Conservation (phyloP, 1,139 yeast species). For the Scheffersomyces parashehatae region DNA sequence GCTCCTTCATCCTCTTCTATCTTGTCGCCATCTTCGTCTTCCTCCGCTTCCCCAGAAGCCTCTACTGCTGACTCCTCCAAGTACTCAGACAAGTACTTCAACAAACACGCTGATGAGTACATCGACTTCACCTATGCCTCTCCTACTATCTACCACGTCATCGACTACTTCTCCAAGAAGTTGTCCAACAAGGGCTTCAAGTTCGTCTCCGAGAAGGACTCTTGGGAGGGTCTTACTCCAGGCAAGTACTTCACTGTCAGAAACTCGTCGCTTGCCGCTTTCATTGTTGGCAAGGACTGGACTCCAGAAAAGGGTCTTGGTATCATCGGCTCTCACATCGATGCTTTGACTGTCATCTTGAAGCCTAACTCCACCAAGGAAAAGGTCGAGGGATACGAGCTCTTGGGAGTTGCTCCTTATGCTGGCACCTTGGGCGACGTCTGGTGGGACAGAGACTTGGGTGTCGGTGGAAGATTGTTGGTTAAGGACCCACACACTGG, state of each 20-base stretch:
- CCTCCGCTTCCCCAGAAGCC: background rate
- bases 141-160: constrained; percentile 67
- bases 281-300: constrained; percentile 60
- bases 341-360: constrained; percentile 56
- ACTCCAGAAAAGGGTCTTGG: constrained; percentile 56
- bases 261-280: constrained; percentile 56
- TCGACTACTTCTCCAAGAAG: constrained; percentile 40
- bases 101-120: constrained; percentile 47
- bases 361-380: constrained; percentile 55
- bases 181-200: constrained; percentile 53
- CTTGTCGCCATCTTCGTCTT: background rate
- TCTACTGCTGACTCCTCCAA: constrained; percentile 4
- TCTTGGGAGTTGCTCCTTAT: constrained; percentile 68
- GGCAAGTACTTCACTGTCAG: constrained; percentile 59
- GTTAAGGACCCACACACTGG: constrained; percentile 33
- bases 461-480: constrained; percentile 62
- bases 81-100: constrained; percentile 25
- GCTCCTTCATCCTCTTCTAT: background rate
- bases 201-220: constrained; percentile 51
- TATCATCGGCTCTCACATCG: constrained; percentile 60
- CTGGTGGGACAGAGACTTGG: constrained; percentile 71
- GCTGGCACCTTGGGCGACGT: constrained; percentile 55
- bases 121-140: constrained; percentile 57
- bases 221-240: constrained; percentile 41
- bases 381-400: constrained; percentile 57